Evolutionary conservation across 2,329 filamentous ascomycete species (phyloP), one percentile per base, ranked within the genome.

Genomic region (Botrytis tulipae): DNA sequence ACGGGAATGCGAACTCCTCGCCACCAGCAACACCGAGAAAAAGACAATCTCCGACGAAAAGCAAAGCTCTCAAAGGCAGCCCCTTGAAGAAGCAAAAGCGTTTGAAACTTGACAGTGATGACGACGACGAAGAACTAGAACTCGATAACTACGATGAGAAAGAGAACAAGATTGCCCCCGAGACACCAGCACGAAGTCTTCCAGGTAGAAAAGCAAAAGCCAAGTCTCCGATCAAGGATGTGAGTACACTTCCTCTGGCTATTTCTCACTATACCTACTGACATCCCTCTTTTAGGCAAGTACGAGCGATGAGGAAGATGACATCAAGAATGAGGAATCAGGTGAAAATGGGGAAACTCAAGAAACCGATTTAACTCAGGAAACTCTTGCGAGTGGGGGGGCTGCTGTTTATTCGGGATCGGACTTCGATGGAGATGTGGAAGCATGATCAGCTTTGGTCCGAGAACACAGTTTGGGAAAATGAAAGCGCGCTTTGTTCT

Each of bases 61-160:
- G 44, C 32, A 71, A 57, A 54, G 22, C 57, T 42, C 4, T 10
- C n/a, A 69, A 57, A 42, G 10, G 46, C 40, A 63, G 59, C 9
- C 29, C 60, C 22, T n/a, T 37, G 18, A 71, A 71, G 60, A 71
- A 71, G 59, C 60, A 57, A 65, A 71, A 71, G 35, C 70, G 44
- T 20, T 32, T 20, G 4, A 71, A 54, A 44, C 5, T 29, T 7
- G n/a, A 54, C 6, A 71, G 60, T 22, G 60, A 65, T 37, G 69
- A 71, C 7, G 70, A 71, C 4, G 35, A 71, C 7, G 69, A 71
- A 16, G 57, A 42, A 37, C 6, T 7, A 22, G 18, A 65, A 40
- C 29, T 63, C 12, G 44, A 71, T 10, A 42, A 44, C 12, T 40
- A 32, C 14, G 60, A 71, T 18, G 35, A 71, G 44, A 46, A 63